Evolutionary conservation across 2,329 filamentous ascomycete species (phyloP), one percentile per base, ranked within the genome.

Genomic region (Sporothrix protearum): DNA sequence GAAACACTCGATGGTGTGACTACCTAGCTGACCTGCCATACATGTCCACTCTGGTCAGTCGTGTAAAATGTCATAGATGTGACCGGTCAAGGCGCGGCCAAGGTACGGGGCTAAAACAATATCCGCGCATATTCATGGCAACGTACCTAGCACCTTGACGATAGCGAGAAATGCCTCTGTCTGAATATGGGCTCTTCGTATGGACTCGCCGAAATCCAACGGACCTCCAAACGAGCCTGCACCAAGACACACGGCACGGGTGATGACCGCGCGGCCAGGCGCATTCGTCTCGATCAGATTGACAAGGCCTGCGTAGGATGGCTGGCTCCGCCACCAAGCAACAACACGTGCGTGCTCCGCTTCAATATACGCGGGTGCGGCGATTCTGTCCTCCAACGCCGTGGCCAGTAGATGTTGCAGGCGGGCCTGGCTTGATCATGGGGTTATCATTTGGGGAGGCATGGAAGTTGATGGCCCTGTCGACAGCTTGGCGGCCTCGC

Each of bases 191-290:
- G 85, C 82, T 2, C 81, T 81, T 66, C 83, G 79, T 73, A 82
- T 83, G 1, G 80, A 79, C n/a, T 83, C 81, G 0, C 80, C 81
- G 0, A 81, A 83, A 59, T 85, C 82, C 2, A 79, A 78, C 1
- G 85, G 85, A 68, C 88, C 85, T 69, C 88, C 86, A 73, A 88
- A 88, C 0, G 85, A 82, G 1, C 87, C 87, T 1, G 86, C 78
- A 0, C 87, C 87, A 5, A 89, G 80, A 72, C 86, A 88, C 6
- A 89, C 75, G 1, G 86, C 87, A 19, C 77, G 79, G 1, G 77
- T 78, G 47, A 84, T 76, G 28, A 25, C n/a, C n/a, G 71, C 75
- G 49, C 75, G 74, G 16, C 33, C 57, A 1, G 71, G 49, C 3
- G 73, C 75, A 7, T 79, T 77, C 0, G 73, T 71, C 0, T 75